Conservation (phyloP, 2,329 filamentous ascomycete genomes). For the Phoma herbarum region DNA sequence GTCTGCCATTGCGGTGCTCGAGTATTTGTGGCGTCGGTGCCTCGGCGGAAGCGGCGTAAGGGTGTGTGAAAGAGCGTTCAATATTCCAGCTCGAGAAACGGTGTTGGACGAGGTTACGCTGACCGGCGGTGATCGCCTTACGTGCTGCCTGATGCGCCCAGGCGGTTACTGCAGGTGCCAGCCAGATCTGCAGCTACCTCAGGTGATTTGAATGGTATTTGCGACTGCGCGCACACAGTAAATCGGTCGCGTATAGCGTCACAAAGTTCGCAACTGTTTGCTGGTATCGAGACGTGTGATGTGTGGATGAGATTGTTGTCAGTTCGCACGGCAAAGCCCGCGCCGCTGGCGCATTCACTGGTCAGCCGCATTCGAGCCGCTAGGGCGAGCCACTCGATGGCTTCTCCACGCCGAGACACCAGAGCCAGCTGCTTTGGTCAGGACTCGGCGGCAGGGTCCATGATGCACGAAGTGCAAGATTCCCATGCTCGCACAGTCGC, state of each 20-base stretch:
- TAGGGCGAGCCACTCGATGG: background rate
- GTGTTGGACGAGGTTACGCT: background rate
- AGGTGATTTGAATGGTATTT: background rate
- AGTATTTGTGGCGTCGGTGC: conserved; percentile 4
- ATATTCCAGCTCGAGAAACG: background rate
- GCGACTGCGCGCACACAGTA: background rate
- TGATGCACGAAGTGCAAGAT: conserved; percentile 6
- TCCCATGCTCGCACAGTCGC: conserved; percentile 11
- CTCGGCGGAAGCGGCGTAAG: conserved; percentile 2
- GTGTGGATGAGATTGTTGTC: background rate
- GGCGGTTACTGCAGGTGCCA: conserved; percentile 4
- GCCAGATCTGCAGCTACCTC: background rate
- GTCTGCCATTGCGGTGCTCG: conserved; percentile 44
- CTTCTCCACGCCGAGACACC: conserved; percentile 16
- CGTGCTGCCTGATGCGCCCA: conserved; percentile 18
- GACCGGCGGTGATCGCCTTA: conserved; percentile 7
- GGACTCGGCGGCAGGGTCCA: conserved; percentile 10
- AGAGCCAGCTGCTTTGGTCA: conserved; percentile 1
- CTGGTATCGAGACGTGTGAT: background rate
- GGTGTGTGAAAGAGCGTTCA: background rate
- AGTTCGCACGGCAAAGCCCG: conserved; percentile 1
- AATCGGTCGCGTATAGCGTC: background rate
- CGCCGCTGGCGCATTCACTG: background rate
- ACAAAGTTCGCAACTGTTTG: background rate
- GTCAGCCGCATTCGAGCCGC: conserved; percentile 2